Percentiles rank a stretch among this genome's conserved stretches.
phyloP scores from a whole-genome alignment of 495 filamentous ascomycete genomes.

The Amniculicola lignicola region DNA sequence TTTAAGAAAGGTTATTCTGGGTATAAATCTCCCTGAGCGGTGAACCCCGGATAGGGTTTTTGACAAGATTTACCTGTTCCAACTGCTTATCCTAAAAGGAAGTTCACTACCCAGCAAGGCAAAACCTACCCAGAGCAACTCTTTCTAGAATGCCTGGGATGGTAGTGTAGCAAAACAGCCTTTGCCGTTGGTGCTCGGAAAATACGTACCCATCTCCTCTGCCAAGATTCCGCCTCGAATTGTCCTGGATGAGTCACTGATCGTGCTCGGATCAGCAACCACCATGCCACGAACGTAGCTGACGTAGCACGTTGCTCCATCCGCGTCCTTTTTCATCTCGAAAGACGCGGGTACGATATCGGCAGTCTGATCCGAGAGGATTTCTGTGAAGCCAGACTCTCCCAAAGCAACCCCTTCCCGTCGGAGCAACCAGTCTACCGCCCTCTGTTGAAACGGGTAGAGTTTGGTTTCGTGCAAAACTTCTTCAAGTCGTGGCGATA shows the following conservation, averaged over 20 bases:
- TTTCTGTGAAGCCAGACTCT: slow-evolving; percentile 2
- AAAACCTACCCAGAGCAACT: too few species aligned
- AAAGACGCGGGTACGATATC: slow-evolving; percentile 18
- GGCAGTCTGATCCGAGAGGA: not conserved
- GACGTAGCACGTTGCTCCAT: slow-evolving; percentile 33
- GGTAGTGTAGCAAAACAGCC: too few species aligned
- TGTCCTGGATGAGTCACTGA: slow-evolving; percentile 38
- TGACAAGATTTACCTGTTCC: too few species aligned
- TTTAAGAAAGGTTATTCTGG: too few species aligned
- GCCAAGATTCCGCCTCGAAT: slow-evolving; percentile 67
- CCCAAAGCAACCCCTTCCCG: slow-evolving; percentile 53
- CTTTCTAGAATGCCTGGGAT: too few species aligned
- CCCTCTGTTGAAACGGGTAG: slow-evolving; percentile 69
- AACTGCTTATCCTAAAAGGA: too few species aligned
- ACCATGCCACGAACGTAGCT: slow-evolving; percentile 65
- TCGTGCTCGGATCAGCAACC: slow-evolving; percentile 51
- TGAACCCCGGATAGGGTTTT: too few species aligned
- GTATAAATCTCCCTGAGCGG: too few species aligned
- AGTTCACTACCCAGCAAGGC: too few species aligned
- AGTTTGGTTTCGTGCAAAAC: slow-evolving; percentile 50
- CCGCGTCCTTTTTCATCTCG: slow-evolving; percentile 20
- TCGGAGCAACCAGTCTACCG: slow-evolving; percentile 66
- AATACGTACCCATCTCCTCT: slow-evolving; percentile 99
- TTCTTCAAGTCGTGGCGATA: slow-evolving; percentile 46
- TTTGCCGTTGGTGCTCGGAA: too few species aligned